These are phyloP conservation scores for Sphaerosporella brunnea DNA, from an alignment of 495 filamentous ascomycete genomes.

Conservation along the genomic window DNA sequence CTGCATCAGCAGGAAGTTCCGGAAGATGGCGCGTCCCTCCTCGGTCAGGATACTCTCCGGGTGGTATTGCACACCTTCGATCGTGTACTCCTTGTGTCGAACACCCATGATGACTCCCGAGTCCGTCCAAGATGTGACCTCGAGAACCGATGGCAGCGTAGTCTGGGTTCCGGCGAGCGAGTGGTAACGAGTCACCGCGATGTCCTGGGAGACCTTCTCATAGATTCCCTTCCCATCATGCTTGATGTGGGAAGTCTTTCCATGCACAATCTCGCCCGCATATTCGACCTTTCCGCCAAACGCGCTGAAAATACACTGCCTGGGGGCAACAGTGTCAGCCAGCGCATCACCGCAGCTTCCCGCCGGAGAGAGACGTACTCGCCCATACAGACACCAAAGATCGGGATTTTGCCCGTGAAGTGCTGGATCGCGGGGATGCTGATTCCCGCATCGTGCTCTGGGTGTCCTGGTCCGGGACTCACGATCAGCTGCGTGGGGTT, in stretches of 20 bases:
- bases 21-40: constrained; percentile 72
- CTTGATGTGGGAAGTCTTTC: constrained; percentile 77
- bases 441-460: constrained; percentile 72
- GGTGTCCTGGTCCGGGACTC: constrained; percentile 88
- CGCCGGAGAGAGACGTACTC: constrained; percentile 39
- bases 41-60: constrained; percentile 91
- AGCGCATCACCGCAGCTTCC: not conserved
- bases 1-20: constrained; percentile 73
- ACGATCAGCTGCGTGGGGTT: constrained; percentile 87
- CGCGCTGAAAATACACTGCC: constrained; percentile 81
- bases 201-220: constrained; percentile 49
- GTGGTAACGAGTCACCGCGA: constrained; percentile 89
- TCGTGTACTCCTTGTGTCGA: constrained; percentile 69
- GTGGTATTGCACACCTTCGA: constrained; percentile 95
- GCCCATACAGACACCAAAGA: constrained; percentile 98
- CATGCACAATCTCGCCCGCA: constrained; percentile 90
- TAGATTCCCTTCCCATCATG: constrained; percentile 87
- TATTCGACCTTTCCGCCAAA: constrained; percentile 84
- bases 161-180: constrained; percentile 85
- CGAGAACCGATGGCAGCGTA: constrained; percentile 69
- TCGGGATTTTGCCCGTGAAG: constrained; percentile 88
- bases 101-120: constrained; percentile 90
- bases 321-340: constrained; percentile 11
- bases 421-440: constrained; percentile 77
- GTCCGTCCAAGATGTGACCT: constrained; percentile 80